These are phyloP conservation scores for Nothomitra cinnamomea DNA, from an alignment of 2,329 filamentous ascomycete species.

Conservation along the genomic window DNA sequence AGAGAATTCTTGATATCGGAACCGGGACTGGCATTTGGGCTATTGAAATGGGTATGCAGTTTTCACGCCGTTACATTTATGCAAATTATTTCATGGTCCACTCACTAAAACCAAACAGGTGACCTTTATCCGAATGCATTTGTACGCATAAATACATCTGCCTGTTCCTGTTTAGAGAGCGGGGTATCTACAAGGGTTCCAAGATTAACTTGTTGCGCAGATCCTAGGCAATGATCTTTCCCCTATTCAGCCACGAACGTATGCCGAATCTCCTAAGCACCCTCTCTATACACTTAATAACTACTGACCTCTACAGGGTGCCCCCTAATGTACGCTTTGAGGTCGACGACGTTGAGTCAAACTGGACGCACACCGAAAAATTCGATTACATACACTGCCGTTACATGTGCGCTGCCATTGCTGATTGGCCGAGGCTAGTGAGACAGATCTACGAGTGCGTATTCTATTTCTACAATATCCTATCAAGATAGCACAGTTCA, in stretches of 20 bases:
- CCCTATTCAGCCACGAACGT: constrained; percentile 3
- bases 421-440: background rate
- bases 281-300: background rate
- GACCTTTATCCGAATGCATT: background rate
- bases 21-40: constrained; percentile 5
- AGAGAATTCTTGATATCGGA: constrained; percentile 5
- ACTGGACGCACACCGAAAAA: background rate
- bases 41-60: constrained; percentile 4
- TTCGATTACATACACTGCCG: constrained; percentile 6
- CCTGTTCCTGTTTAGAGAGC: background rate
- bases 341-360: constrained; percentile 7
- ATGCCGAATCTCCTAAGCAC: background rate
- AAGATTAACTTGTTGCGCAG: background rate
- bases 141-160: background rate
- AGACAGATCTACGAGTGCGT: background rate
- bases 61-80: background rate
- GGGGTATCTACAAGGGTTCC: background rate
- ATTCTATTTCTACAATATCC: background rate
- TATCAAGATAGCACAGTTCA: background rate
- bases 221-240: constrained; percentile 4
- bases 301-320: background rate
- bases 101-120: background rate
- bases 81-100: background rate
- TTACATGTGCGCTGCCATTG: background rate
- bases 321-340: constrained; percentile 7